These are phyloP conservation scores for Favolaschia claudopus DNA, from an alignment of 768 basidiomycete species.

Conservation along the genomic window DNA sequence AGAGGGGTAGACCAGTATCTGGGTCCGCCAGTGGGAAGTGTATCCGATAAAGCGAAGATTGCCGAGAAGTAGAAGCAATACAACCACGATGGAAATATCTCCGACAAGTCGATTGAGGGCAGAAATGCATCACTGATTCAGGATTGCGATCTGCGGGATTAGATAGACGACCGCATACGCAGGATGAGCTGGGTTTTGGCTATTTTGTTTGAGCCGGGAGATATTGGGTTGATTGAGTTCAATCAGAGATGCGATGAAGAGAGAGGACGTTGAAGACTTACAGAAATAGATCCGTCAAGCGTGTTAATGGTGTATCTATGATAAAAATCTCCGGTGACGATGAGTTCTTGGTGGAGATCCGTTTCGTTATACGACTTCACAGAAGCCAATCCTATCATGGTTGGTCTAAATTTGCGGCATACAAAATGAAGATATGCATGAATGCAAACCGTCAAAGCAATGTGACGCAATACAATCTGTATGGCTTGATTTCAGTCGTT, in stretches of 20 bases:
- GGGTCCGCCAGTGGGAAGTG: too few relatives aligned
- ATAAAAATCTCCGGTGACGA: slow-evolving; percentile 53
- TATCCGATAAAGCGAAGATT: too few relatives aligned
- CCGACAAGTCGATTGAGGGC: slow-evolving; percentile 58
- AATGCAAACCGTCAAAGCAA: slow-evolving; percentile 52
- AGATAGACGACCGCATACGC: slow-evolving; percentile 57
- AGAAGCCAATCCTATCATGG: slow-evolving; percentile 40
- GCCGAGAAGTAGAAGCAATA: slow-evolving; percentile 45
- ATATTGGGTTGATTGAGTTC: too few relatives aligned
- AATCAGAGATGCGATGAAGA: too few relatives aligned
- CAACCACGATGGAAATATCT: slow-evolving; percentile 59
- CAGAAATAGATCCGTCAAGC: slow-evolving; percentile 41
- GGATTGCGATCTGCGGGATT: slow-evolving; percentile 44
- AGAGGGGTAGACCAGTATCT: too few relatives aligned
- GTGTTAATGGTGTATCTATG: slow-evolving; percentile 53
- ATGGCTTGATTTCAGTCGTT: slow-evolving; percentile 58
- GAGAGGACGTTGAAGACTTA: too few relatives aligned
- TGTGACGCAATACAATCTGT: slow-evolving; percentile 54
- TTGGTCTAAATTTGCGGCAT: not conserved
- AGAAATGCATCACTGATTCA: slow-evolving; percentile 57
- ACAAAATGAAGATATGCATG: too few relatives aligned
- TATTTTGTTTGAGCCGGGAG: too few relatives aligned
- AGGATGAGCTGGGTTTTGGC: slow-evolving; percentile 53
- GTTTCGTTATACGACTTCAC: slow-evolving; percentile 49
- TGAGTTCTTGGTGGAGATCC: slow-evolving; percentile 45